Conservation (phyloP, 1,284 basidiomycete genomes). For the Puccinia horiana region DNA sequence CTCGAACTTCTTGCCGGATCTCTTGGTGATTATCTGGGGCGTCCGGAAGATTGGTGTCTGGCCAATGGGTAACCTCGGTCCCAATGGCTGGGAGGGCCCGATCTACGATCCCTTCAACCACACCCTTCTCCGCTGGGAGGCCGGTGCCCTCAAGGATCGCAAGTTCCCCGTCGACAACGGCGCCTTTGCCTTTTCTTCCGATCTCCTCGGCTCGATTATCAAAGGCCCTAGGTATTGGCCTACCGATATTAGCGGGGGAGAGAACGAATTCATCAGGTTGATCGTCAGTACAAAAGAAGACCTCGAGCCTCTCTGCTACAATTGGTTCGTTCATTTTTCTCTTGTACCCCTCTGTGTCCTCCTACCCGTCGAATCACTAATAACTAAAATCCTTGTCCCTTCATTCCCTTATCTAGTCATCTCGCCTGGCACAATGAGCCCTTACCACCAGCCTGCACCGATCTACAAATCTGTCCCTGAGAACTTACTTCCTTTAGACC, state of each 20-base stretch:
- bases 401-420: constrained; percentile 30
- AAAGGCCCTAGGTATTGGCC: constrained; percentile 49
- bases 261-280: constrained; percentile 47
- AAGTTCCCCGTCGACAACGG: constrained; percentile 47
- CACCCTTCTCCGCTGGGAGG: constrained; percentile 47
- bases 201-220: constrained; percentile 16
- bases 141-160: constrained; percentile 44
- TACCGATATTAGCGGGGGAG: constrained; percentile 48
- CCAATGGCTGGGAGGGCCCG: constrained; percentile 50
- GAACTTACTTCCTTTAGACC: too few species aligned
- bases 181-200: constrained; percentile 46
- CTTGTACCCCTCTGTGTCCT: neutral
- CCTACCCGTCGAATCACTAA: neutral
- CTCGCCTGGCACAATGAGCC: constrained; percentile 49
- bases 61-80: constrained; percentile 51
- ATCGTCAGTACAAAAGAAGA: constrained; percentile 49
- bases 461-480: constrained; percentile 43
- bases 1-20: constrained; percentile 48
- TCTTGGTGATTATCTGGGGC: constrained; percentile 49
- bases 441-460: constrained; percentile 35
- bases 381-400: neutral
- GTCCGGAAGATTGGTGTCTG: constrained; percentile 48
- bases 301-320: constrained; percentile 47
- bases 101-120: constrained; percentile 41
- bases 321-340: constrained; percentile 34